Evolutionary conservation across 2,329 filamentous ascomycete species (phyloP), one percentile per base, ranked within the genome.

Genomic region (Paecilomyces sp.): DNA sequence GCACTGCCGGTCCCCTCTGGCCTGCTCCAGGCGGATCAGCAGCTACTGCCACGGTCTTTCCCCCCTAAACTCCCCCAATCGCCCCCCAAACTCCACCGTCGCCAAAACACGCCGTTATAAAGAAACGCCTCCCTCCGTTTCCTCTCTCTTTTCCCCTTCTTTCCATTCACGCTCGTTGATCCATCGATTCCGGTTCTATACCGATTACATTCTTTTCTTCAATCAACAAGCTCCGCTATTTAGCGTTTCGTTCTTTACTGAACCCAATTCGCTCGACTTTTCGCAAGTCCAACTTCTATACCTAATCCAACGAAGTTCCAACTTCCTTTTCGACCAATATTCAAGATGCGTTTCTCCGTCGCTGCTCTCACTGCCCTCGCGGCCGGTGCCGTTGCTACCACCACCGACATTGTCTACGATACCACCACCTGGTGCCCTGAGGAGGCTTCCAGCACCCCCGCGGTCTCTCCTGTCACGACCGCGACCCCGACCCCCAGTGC

Each of bases 301-400:
- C 18, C 30, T 22, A 57, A 25, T 28, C 31, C 41, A 28, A 34
- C 51, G 30, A 58, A 36, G n/a, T 41, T 24, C 41, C n/a, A 18
- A 22, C 15, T 47, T 47, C 15, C 13, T n/a, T 18, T 18, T 18
- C 15, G 9, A 18, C 41, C 41, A 47, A 41, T 13, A 25, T 30
- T 72, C 77, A 81, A 75, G 63, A 82, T 82, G 80, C 79, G 78
- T 76, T 79, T 80, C 77, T 74, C 79, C 65, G 65, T 74, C 66
- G 74, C 75, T 66, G 68, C 76, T 62, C 58, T 72, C 57, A 66
- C 74, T 63, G 74, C 72, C 65, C 66, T 77, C 61, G 77, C 72
- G 64, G 72, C 72, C 64, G 73, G 70, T 67, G 76, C 70, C 63
- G 65, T 71, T 57, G 76, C 75, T 59, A 50, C 57, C 54, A 61